Base-by-base conservation (phyloP, 495 filamentous ascomycete species). In the Aspergillus asperescens region DNA sequence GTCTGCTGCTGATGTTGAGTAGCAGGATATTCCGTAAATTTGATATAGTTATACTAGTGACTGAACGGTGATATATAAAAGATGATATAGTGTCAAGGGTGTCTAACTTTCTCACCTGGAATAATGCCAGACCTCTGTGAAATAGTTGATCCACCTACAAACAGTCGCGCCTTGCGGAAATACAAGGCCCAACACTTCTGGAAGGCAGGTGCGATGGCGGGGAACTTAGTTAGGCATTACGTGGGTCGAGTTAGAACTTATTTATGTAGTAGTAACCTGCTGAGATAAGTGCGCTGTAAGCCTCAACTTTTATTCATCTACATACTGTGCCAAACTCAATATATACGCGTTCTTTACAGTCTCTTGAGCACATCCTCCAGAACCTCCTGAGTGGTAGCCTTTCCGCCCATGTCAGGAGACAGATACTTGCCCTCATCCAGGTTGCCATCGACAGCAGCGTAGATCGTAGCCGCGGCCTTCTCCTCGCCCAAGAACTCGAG, bases 401-500 rank as follows among this genome's bases (percentile, higher is more conserved):
- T 87, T 15, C 93, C 93, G 24, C 94, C 93, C 66, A 99, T 78
- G 67, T 99, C 93, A 3, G 93, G 93, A 58, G 81, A 93, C 56
- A 96, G 70, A 58, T 88, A 74, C 74, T 77, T 83, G 47, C 82
- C 90, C 58, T 90, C 91, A 64, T 88, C 84, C 41, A 99, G 72
- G 73, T 91, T 95, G 27, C 72, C 90, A 73, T 99, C 94, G 37
- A 97, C 91, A 25, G 92, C 94, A 50, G 80, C 72, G 64, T 97
- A 95, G 55, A 99, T 91, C 77, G 77, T 82, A 8, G 84, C 89
- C 8, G 93, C 94, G 13, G 93, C 93, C 54, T 79, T 75, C 67
- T 86, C 83, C 76, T 95, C 85, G 18, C 85, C 81, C 58, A 96
- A 68, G 71, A 99, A 99, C 76, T 96, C 92, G 56, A 99, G 77